Evolutionary conservation across 1,284 basidiomycete species (phyloP), one percentile per base, ranked within the genome.

Genomic region (Takashimella koratensis): DNA sequence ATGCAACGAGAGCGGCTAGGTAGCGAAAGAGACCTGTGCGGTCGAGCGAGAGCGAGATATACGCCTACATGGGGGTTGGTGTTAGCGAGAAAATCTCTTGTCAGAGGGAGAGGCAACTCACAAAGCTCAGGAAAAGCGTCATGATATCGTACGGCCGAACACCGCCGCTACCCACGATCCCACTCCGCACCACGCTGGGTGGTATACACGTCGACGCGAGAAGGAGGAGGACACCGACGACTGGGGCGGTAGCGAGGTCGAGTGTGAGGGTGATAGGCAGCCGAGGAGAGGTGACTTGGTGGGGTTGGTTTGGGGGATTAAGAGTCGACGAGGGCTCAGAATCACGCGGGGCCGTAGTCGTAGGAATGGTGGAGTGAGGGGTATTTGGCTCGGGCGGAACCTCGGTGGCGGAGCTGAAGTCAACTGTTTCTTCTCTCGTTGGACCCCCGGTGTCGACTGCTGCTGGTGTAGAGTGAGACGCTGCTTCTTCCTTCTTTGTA

Each of bases 141-240:
- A 98, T 83, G 57, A 98, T 92, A 71, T 96, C 91, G 66, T 94
- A 90, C 0, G 95, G 94, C 61, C 89, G 83, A 40, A 97, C 83
- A 2, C 87, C 87, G 2, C 27, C 47, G 20, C 87, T 87, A 3
- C 76, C 76, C 1, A 80, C 78, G 40, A 82, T 81, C 11, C 93
- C 93, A 52, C 82, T 77, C 5, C 84, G 80, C 23, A 95, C 69
- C 72, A 79, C 86, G 0, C 65, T 58, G 0, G 84, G 80, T 52
- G 85, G 81, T 20, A 96, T 83, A 53, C 86, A 87, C 49, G 84
- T 83, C 0, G 84, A 80, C 0, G 86, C 87, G 64, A 92, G 85
- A 12, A 96, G 79, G 27, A 95, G 69, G 0, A 88, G 78, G 8
- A 94, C 90, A 1, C 86, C 86, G 36, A 87, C 71, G 20, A 92